These are phyloP conservation scores for Phytomonas sp. DNA, from an alignment of 208 protist genomes.

Conservation along the genomic window DNA sequence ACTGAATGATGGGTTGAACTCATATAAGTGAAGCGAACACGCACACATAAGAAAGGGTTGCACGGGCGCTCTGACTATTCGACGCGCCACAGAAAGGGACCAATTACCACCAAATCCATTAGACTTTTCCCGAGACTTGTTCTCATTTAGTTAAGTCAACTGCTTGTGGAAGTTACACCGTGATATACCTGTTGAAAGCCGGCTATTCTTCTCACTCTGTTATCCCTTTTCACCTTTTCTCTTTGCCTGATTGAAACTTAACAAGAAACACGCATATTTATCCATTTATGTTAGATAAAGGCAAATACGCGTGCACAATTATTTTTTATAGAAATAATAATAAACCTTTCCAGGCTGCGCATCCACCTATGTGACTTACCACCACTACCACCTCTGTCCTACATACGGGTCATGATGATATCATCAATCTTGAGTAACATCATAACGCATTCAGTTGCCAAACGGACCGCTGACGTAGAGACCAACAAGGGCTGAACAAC, in stretches of 20 bases:
- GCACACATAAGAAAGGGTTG: not conserved
- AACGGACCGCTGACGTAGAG: conserved; percentile 86
- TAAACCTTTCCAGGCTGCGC: not conserved
- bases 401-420: conserved; percentile 80
- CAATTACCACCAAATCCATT: not conserved
- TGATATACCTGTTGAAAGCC: not conserved
- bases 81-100: not conserved
- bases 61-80: not conserved
- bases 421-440: conserved; percentile 97
- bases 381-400: conserved; percentile 4
- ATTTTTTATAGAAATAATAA: conserved; percentile 12
- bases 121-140: not conserved
- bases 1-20: not conserved
- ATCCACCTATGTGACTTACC: not conserved
- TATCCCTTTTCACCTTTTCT: not conserved
- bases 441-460: conserved; percentile 98
- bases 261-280: not conserved
- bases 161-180: conserved; percentile 7
- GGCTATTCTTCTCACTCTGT: not conserved
- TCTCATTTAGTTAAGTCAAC: conserved; percentile 5
- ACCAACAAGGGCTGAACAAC: conserved; percentile 98
- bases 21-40: not conserved
- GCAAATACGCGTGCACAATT: not conserved
- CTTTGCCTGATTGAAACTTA: not conserved
- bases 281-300: too few species aligned